Conservation (phyloP, 2,329 filamentous ascomycete species). For the Sclerotinia borealis region DNA sequence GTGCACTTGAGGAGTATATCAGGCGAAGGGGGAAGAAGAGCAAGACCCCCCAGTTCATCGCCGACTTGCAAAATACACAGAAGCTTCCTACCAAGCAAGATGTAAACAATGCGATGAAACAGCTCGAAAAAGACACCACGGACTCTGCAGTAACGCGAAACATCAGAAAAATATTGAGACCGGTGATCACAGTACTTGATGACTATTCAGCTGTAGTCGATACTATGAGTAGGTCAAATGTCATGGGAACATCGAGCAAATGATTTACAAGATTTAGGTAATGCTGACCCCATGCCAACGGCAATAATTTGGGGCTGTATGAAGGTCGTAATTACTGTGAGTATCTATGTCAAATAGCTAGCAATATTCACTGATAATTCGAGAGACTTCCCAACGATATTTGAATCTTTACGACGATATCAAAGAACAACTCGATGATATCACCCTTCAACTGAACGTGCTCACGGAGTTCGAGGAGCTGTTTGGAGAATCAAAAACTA, state of each 20-base stretch:
- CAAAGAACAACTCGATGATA: conserved; percentile 1
- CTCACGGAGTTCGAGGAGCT: conserved; percentile 7
- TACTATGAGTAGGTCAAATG: neutral
- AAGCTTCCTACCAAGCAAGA: neutral
- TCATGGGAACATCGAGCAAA: neutral
- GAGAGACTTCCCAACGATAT: neutral
- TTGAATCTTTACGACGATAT: neutral
- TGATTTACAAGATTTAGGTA: neutral
- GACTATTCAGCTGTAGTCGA: conserved; percentile 6
- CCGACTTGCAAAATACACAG: neutral
- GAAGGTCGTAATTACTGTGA: conserved; percentile 3
- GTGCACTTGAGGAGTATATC: conserved; percentile 2
- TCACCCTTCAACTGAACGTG: neutral
- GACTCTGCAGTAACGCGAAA: neutral
- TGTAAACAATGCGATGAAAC: neutral
- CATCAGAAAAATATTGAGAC: neutral
- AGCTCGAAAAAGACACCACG: conserved; percentile 3
- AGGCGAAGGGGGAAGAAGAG: neutral
- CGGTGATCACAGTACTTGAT: neutral
- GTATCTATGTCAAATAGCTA: neutral
- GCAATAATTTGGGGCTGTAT: conserved; percentile 4
- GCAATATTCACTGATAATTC: neutral
- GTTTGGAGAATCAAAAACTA: conserved; percentile 5
- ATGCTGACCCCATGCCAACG: conserved; percentile 9
- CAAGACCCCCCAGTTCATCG: conserved; percentile 3